Evolutionary conservation across 257 asterid species (phyloP), one percentile per base, ranked within the genome.

Genomic region (Jaltomata sinuosa): DNA sequence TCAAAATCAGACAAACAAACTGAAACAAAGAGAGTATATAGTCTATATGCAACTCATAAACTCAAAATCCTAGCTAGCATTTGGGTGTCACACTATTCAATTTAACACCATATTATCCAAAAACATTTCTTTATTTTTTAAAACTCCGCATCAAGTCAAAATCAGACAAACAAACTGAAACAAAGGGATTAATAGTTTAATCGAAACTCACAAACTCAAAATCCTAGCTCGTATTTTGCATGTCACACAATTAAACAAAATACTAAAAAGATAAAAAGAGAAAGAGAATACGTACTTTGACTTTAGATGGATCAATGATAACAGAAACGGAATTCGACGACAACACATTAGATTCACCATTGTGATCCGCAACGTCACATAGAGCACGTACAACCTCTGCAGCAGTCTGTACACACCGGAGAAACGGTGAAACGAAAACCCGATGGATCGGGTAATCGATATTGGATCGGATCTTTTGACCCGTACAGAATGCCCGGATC

Each of bases 381-480:
- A 96, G 88, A 74, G 94, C 97, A 40, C 91, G 72, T 84, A 91
- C 86, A 22, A 86, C 95, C 82, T 92, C 98, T 62, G 91, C 87
- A 68, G 98, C 98, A 9, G 98, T 94, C 93, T 96, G 94, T 15
- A 94, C 94, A 89, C 99, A 96, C 2, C 99, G 90, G 0, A 93
- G 91, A 42, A 96, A 96, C 1, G 98, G 98, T 3, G 99, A 94
- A 6, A 94, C 98, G 42, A 93, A 88, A 21, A 93, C 91, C 59
- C 99, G 92, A 50, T 94, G 92, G 93, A 94, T 93, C 88, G 97
- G 94, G 11, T 91, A 90, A 15, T 82, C 90, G 52, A 87, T 85
- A 82, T 80, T 87, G 62, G 68, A 76, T 16, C 91, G 86, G 85
- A 94, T 71, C 88, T 84, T 92, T 52, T 88, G 90, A 22, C 99